Conservation (phyloP, 2,329 filamentous ascomycete genomes). For the Trichoderma afroharzianum region DNA sequence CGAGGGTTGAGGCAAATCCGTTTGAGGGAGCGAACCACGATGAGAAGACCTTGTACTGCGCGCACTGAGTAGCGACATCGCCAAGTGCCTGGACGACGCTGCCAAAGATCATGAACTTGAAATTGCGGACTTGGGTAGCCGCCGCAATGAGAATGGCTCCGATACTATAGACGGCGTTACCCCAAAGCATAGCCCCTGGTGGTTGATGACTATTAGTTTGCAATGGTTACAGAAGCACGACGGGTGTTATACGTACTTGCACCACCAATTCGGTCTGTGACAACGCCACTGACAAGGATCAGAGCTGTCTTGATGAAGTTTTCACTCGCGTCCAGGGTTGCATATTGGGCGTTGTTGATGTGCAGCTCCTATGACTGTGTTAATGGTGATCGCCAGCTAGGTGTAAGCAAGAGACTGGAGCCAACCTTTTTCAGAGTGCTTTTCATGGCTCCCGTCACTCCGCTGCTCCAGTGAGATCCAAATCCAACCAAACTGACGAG, state of each 20-base stretch:
- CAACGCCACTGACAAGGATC: slow-evolving; percentile 50
- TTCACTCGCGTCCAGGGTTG: slow-evolving; percentile 56
- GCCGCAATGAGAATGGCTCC: slow-evolving; percentile 58
- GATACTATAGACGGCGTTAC: slow-evolving; percentile 56
- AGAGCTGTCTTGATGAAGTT: slow-evolving; percentile 59
- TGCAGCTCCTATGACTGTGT: slow-evolving; percentile 40
- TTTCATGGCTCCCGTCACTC: slow-evolving; percentile 59
- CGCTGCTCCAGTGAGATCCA: slow-evolving; percentile 57
- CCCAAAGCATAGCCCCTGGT: slow-evolving; percentile 52
- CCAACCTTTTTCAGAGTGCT: slow-evolving; percentile 54
- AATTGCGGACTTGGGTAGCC: slow-evolving; percentile 53
- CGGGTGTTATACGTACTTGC: slow-evolving; percentile 37
- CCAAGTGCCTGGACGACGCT: slow-evolving; percentile 53
- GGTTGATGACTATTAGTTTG: background rate
- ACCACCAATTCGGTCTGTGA: slow-evolving; percentile 58
- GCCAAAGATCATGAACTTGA: slow-evolving; percentile 58
- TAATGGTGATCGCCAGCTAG: background rate
- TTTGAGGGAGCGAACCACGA: slow-evolving; percentile 61
- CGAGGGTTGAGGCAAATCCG: slow-evolving; percentile 60
- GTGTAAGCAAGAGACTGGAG: background rate
- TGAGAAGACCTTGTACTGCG: slow-evolving; percentile 63
- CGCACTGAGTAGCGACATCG: slow-evolving; percentile 62
- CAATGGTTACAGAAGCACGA: background rate
- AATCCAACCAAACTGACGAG: slow-evolving; percentile 48
- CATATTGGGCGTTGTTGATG: slow-evolving; percentile 58